A percentile compares a stretch with the other conserved stretches of the same genome.
Evolutionary conservation across 2,329 filamentous ascomycete species (phyloP).

Genomic region (Cercospora janseana): DNA sequence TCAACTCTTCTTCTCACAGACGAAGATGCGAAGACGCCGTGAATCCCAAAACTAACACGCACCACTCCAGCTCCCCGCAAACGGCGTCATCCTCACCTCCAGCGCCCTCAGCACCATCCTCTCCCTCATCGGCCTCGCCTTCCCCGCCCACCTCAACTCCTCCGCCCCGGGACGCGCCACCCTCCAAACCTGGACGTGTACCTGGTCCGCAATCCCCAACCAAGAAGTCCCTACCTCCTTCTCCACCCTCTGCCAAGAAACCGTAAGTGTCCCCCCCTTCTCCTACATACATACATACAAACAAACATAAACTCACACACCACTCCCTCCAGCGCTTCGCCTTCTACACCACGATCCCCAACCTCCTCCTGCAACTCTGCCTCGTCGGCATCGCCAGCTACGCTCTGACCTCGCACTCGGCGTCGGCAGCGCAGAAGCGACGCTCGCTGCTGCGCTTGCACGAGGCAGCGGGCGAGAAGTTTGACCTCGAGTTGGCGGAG

Average conservation of each 20-base stretch:
- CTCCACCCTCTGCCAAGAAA: slow-evolving; percentile 42
- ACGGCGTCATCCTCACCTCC: slow-evolving; percentile 39
- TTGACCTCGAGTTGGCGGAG: too few species aligned
- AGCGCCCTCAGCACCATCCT: slow-evolving; percentile 41
- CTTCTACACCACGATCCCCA: slow-evolving; percentile 44
- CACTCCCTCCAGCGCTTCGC: slow-evolving; percentile 43
- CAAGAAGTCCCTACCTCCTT: slow-evolving; percentile 39
- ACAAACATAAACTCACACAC: not conserved
- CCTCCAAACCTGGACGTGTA: slow-evolving; percentile 42
- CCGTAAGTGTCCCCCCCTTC: slow-evolving; percentile 33
- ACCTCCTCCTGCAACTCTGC: slow-evolving; percentile 42
- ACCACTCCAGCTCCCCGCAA: slow-evolving; percentile 41
- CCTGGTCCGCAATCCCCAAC: slow-evolving; percentile 30
- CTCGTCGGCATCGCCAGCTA: slow-evolving; percentile 28
- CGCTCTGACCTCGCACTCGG: slow-evolving; percentile 9
- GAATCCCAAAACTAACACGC: too few species aligned
- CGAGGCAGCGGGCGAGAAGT: slow-evolving; percentile 10
- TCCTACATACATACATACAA: not conserved
- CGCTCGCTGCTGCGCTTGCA: slow-evolving; percentile 18
- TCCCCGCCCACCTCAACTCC: slow-evolving; percentile 36
- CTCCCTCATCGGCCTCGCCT: slow-evolving; percentile 43
- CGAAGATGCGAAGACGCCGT: too few species aligned
- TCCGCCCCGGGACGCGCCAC: slow-evolving; percentile 33
- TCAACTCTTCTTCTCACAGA: too few species aligned
- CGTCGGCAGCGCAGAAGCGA: not conserved